Base-by-base conservation (phyloP, 169 alveolate species). In the Pseudocohnilembus persalinus region DNA sequence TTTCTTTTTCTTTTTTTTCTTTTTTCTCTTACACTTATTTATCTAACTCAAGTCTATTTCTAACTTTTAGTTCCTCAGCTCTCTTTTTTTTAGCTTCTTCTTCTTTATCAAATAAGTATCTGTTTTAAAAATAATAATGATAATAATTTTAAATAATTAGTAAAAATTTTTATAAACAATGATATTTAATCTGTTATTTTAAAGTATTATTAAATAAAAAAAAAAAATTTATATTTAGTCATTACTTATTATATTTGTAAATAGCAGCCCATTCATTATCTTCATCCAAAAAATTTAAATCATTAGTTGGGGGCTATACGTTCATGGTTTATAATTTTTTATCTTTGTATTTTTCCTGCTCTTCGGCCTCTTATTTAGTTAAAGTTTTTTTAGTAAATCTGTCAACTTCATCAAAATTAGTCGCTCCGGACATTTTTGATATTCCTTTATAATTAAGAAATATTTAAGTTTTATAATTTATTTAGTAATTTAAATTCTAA, bases 211-310 rank as follows among this genome's bases (percentile, higher is more conserved):
- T 49, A 11, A 11, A 11, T 49, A 20, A 49, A 49, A 49, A 49
- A 49, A 49, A 49, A 49, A 11, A 49, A 11, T 20, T 11, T 49
- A 20, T 11, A 20, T 11, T 4, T 11, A 11, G 20, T 49, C 4
- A 11, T 49, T 49, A 49, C 68, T 49, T 49, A 81, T 86, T 86
- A 33, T 86, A 86, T 86, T 86, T 86, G 30, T 86, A 86, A 0
- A 86, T 86, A 29, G 90, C 90, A 1, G 87, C 90, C 87, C 90
- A 81, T 33, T 86, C 79, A 86, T 86, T 86, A 64, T 86, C 90
- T 81, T 86, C 90, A 80, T 86, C 83, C 11, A 86, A 83, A 75
- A 86, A 86, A 35, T 76, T 87, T 68, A 86, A 81, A 68, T 86
- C 90, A 80, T 86, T 86, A 64, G 79, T 83, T 29, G 65, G 49